Evolutionary conservation across 352 stramenopile genomes (phyloP), one percentile per base, ranked within the genome.

Genomic region (Pythium phragmiticola): DNA sequence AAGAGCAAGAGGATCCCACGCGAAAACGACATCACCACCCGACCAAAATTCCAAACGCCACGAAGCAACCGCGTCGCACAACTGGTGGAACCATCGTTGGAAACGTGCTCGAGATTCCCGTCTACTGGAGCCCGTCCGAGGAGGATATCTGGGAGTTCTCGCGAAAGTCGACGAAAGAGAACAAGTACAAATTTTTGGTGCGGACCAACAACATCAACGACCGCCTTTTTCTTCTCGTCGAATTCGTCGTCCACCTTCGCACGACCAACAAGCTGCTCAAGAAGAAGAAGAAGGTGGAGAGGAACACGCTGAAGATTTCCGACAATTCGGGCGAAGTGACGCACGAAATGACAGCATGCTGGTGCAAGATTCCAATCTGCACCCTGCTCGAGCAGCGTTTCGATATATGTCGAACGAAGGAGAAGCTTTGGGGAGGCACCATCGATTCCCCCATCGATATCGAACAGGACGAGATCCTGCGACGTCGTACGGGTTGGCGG

Each of bases 101-200:
- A 1, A 94, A 94, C 51, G 76, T 94, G 21, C 84, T 88, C 42
- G 80, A 91, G 51, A 83, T 94, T 17, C 79, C 84, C 14, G 82
- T 94, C 12, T 75, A 80, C 43, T 94, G 84, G 82, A 84, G 78
- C 41, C 65, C 76, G 33, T 59, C 73, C 1, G 79, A 90, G 74
- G 84, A 94, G 68, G 84, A 91, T 33, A 74, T 93, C 19, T 93
- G 84, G 84, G 76, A 91, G 54, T 91, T 93, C 54, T 93, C 84
- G 2, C 81, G 80, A 46, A 85, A 85, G 39, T 66, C 84, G 7
- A 93, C 84, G 1, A 91, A 90, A 56, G 65, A 85, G 46, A 69
- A 89, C 57, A 88, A 87, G 66, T 93, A 93, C 73, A 93, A 93
- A 56, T 93, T 93, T 55, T 69, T 93, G 2, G 75, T 91, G 19